A percentile compares a stretch with the other conserved stretches of the same genome.
phyloP scores from a whole-genome alignment of 169 alveolate species.

The Babesia divergens region DNA sequence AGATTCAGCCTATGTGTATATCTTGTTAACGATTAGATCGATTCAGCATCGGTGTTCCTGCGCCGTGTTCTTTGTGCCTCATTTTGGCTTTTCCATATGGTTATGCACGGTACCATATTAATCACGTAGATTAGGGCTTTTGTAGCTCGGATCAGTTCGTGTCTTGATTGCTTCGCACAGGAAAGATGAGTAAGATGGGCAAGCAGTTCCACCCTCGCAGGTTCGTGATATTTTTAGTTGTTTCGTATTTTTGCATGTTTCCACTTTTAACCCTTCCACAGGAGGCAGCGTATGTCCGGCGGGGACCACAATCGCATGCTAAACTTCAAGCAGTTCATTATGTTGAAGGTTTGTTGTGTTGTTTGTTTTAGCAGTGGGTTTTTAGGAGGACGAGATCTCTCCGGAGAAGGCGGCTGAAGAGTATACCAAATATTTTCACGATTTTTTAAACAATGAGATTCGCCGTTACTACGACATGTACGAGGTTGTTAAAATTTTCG shows the following conservation, averaged over 20 bases:
- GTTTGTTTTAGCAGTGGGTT: not conserved
- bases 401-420: constrained; percentile 65
- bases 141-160: no score
- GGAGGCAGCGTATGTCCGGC: constrained; percentile 10
- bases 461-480: constrained; percentile 53
- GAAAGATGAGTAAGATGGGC: not conserved
- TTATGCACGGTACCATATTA: no score
- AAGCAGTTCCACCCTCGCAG: constrained; percentile 17
- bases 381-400: constrained; percentile 64
- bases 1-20: no score
- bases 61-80: no score
- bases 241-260: not conserved
- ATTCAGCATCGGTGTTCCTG: no score
- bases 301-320: constrained; percentile 58
- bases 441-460: constrained; percentile 42
- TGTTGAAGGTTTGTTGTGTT: constrained; percentile 34
- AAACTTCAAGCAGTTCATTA: constrained; percentile 59
- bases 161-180: no score
- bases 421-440: constrained; percentile 43
- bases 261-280: not conserved
- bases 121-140: no score
- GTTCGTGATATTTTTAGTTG: not conserved
- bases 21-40: no score
- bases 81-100: no score
- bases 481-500: constrained; percentile 13